These are phyloP conservation scores for Eucalyptus curtisii DNA, from an alignment of 345 rosid species.

Conservation along the genomic window DNA sequence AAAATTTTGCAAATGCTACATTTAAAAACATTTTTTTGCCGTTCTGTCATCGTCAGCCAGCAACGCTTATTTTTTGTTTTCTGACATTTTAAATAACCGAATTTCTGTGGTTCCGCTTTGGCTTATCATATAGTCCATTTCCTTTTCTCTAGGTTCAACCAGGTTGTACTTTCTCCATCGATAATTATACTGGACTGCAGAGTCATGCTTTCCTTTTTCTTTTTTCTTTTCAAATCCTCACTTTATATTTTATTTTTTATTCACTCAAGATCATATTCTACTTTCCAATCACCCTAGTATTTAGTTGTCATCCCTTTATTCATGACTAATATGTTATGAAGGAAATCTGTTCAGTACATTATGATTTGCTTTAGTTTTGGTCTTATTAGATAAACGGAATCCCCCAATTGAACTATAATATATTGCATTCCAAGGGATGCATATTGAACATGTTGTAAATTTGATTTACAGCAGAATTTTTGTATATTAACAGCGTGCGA, in stretches of 20 bases:
- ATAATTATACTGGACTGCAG: background rate
- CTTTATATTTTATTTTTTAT: background rate
- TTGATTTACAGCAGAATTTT: no score
- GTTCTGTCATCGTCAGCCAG: accelerated
- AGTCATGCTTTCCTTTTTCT: background rate
- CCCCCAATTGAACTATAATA: no score
- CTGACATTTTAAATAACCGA: background rate
- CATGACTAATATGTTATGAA: background rate
- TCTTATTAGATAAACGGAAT: background rate
- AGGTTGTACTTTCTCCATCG: background rate
- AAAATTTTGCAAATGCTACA: background rate
- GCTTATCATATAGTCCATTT: background rate
- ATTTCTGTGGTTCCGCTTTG: background rate
- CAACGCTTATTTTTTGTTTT: no score
- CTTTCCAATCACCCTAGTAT: background rate
- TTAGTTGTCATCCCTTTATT: background rate
- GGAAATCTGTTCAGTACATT: background rate
- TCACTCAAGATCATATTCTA: background rate
- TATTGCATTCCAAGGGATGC: no score
- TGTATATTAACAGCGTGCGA: background rate
- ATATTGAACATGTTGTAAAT: accelerated
- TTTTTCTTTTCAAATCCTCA: background rate
- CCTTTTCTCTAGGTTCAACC: background rate
- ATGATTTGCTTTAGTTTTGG: background rate
- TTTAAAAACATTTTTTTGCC: no score